A percentile compares a stretch with the other conserved stretches of the same genome.
These are phyloP conservation scores for Acaromyces ingoldii DNA, from an alignment of 1,284 basidiomycete species.

Conservation along the genomic window DNA sequence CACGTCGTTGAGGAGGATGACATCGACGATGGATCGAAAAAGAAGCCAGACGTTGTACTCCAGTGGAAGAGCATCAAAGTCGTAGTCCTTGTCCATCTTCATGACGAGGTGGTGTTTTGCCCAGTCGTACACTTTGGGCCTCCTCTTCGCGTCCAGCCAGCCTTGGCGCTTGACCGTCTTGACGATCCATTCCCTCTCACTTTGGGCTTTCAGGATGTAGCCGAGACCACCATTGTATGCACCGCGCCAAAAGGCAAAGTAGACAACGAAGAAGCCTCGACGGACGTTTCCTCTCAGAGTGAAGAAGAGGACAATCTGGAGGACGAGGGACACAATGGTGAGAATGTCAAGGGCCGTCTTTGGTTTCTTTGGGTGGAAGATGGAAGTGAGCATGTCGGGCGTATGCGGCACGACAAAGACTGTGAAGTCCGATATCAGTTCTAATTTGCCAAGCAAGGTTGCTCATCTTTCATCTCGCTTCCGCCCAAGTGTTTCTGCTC, in stretches of 20 bases:
- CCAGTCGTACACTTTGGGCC: conserved; percentile 69
- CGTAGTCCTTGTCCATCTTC: conserved; percentile 89
- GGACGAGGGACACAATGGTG: conserved; percentile 70
- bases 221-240: conserved; percentile 91
- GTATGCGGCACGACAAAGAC: conserved; percentile 93
- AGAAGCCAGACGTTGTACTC: conserved; percentile 67
- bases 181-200: conserved; percentile 89
- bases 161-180: conserved; percentile 70
- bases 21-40: conserved; percentile 84
- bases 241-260: conserved; percentile 87
- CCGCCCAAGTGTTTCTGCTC: not conserved
- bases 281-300: conserved; percentile 54
- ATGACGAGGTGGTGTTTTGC: conserved; percentile 77
- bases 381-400: conserved; percentile 83
- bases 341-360: conserved; percentile 88
- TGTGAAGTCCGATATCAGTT: not conserved
- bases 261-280: conserved; percentile 67
- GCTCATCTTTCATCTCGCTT: not conserved
- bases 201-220: conserved; percentile 87
- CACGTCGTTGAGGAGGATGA: conserved; percentile 75
- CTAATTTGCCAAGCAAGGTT: not conserved
- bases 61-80: conserved; percentile 66
- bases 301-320: conserved; percentile 75
- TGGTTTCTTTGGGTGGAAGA: conserved; percentile 79
- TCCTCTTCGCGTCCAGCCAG: conserved; percentile 74